phyloP scores from a whole-genome alignment of 306 rosid genomes.

The Dalbergia oliveri region DNA sequence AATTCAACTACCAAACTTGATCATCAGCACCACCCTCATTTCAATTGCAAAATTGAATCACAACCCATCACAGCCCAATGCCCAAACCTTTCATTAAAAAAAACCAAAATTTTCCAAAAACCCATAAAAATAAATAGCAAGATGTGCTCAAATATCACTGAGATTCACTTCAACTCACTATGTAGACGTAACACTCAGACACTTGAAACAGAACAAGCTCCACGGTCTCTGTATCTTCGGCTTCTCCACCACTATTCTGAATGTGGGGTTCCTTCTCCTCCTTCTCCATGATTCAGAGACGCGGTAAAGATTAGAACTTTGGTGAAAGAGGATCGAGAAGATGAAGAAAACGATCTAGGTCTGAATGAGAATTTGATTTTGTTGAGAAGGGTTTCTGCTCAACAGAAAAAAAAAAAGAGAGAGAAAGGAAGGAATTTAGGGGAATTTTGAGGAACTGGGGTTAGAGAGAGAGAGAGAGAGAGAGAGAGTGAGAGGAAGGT shows the following conservation, averaged over 20 bases:
- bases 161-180: slow-evolving; percentile 61
- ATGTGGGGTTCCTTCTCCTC: slow-evolving; percentile 56
- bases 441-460: slow-evolving; percentile 47
- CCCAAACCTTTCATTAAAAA: slow-evolving; percentile 24
- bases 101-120: slow-evolving; percentile 30
- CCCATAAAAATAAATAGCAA: slow-evolving; percentile 37
- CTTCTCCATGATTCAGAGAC: slow-evolving; percentile 64
- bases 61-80: slow-evolving; percentile 19
- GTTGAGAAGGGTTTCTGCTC: slow-evolving; percentile 7
- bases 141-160: not conserved
- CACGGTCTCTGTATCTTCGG: slow-evolving; percentile 69
- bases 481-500: slow-evolving; percentile 40
- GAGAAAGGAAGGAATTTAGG: slow-evolving; percentile 41
- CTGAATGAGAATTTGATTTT: slow-evolving; percentile 19
- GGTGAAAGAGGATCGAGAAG: slow-evolving; percentile 29
- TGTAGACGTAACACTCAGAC: slow-evolving; percentile 90
- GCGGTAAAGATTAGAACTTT: slow-evolving; percentile 45
- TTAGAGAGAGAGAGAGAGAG: slow-evolving; percentile 28
- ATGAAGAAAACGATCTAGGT: slow-evolving; percentile 37
- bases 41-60: slow-evolving; percentile 20
- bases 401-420: slow-evolving; percentile 8
- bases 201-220: slow-evolving; percentile 96
- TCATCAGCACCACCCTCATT: slow-evolving; percentile 6
- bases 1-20: slow-evolving; percentile 22
- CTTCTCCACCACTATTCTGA: slow-evolving; percentile 55